Evolutionary conservation across 140 eudicot genomes (phyloP), one percentile per base, ranked within the genome.

Genomic region (Bidens hawaiensis): DNA sequence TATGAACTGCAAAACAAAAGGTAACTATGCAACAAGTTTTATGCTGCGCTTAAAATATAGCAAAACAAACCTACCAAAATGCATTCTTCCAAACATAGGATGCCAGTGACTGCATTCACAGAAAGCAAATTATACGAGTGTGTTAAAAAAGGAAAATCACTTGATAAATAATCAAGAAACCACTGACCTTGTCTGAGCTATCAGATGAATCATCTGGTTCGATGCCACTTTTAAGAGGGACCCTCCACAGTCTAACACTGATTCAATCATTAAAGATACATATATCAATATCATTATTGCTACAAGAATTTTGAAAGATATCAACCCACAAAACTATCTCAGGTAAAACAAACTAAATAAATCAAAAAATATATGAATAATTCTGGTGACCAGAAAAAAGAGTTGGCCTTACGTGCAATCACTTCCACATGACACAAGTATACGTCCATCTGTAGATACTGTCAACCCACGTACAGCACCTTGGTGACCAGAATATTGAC

Each of bases 191-290:
- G 21, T 77, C 68, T 55, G 81, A 48, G 17, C 62, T 46, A 67
- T 70, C 70, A 10, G 78, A 71, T 21, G 79, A 67, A 25, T 63
- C 82, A 66, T 75, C 73, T 38, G 78, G 75, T 24, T 76, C 85
- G 47, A 76, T 69, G 24, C 64, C 75, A 53, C 83, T 64, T 64
- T 87, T 68, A 76, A 56, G 67, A 66, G 99, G 99, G 63, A 85
- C 81, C 72, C 75, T 88, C 96, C 99, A 93, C 17, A 85, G 84
- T 74, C 91, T 81, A 45, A 93, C 99, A 73, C 96, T 93, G 82
- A 48, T 66, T 55, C 19, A 60, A 71, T 45, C 22, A 17, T 13
- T 51, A 70, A 15, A 36, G 3, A 59, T 8, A 33, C 3, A 41
- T 0, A 42, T 17, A 26, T 47, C 11, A 49, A 14, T 45, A n/a